A percentile compares a stretch with the other conserved stretches of the same genome.
Conservation (phyloP, 352 stramenopile genomes). For the Pythium scleroteichum region DNA sequence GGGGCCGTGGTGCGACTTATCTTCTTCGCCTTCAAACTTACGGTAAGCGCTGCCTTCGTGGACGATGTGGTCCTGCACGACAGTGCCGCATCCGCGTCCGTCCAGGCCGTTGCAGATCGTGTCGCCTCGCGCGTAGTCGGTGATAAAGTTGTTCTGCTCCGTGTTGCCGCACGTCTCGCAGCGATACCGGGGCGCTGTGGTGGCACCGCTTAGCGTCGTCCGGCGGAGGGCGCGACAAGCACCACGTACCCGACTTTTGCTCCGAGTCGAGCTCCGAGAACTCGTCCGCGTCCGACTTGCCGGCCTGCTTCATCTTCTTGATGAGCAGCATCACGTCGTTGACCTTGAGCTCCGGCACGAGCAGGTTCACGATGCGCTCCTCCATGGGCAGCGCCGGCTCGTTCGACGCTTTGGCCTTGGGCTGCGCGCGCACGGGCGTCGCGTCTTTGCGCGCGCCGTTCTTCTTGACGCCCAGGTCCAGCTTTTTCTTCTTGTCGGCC, state of each 20-base stretch:
- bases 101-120: slow-evolving; percentile 88
- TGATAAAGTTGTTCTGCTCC: slow-evolving; percentile 91
- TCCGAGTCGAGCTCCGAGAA: slow-evolving; percentile 86
- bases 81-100: slow-evolving; percentile 90
- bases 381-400: slow-evolving; percentile 80
- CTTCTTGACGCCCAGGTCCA: slow-evolving; percentile 23
- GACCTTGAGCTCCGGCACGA: slow-evolving; percentile 85
- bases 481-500: slow-evolving; percentile 45
- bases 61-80: slow-evolving; percentile 95
- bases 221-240: neutral
- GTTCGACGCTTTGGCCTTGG: slow-evolving; percentile 41
- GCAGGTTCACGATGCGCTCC: slow-evolving; percentile 84
- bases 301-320: slow-evolving; percentile 88
- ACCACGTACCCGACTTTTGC: slow-evolving; percentile 73
- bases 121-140: slow-evolving; percentile 85
- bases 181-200: slow-evolving; percentile 68
- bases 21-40: slow-evolving; percentile 97
- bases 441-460: slow-evolving; percentile 39
- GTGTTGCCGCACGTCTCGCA: slow-evolving; percentile 88
- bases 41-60: slow-evolving; percentile 95
- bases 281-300: slow-evolving; percentile 88
- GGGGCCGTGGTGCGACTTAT: slow-evolving; percentile 96
- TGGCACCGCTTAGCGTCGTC: neutral
- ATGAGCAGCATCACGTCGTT: slow-evolving; percentile 88
- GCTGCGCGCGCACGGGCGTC: slow-evolving; percentile 24